phyloP scores from a whole-genome alignment of 331 rosid genomes.

The Erythrophleum ivorense region DNA sequence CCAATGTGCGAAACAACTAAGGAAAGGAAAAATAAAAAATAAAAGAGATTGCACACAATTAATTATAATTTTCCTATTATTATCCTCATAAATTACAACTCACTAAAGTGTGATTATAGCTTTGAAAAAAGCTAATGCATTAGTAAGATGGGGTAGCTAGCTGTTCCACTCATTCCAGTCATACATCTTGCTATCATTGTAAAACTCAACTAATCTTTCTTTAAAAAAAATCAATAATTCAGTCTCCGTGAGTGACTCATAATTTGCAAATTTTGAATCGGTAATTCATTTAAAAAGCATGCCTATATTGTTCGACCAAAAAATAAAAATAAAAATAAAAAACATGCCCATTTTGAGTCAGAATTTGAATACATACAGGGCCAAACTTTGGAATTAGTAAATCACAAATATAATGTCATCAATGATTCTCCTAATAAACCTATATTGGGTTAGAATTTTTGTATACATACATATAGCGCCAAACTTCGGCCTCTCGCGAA shows the following conservation, averaged over 20 bases:
- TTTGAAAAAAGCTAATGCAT: neutral
- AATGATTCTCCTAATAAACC: neutral
- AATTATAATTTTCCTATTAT: neutral
- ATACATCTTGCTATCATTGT: neutral
- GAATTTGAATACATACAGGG: neutral
- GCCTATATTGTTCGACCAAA: neutral
- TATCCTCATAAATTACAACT: neutral
- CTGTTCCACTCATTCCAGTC: neutral
- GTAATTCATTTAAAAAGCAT: slow-evolving; percentile 15
- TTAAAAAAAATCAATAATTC: neutral
- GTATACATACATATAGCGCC: too few species aligned
- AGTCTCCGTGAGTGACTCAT: neutral
- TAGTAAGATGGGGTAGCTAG: neutral
- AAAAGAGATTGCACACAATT: neutral
- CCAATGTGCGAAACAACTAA: neutral
- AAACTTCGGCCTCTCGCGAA: neutral
- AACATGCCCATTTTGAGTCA: neutral
- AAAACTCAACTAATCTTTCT: neutral
- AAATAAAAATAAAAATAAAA: neutral
- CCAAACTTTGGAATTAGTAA: slow-evolving; percentile 6
- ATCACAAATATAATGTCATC: neutral
- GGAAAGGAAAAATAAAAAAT: neutral
- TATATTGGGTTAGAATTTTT: neutral
- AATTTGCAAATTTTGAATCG: neutral
- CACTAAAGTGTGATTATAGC: neutral